phyloP scores from a whole-genome alignment of 2,329 filamentous ascomycete species.

The Aspergillus sp. region DNA sequence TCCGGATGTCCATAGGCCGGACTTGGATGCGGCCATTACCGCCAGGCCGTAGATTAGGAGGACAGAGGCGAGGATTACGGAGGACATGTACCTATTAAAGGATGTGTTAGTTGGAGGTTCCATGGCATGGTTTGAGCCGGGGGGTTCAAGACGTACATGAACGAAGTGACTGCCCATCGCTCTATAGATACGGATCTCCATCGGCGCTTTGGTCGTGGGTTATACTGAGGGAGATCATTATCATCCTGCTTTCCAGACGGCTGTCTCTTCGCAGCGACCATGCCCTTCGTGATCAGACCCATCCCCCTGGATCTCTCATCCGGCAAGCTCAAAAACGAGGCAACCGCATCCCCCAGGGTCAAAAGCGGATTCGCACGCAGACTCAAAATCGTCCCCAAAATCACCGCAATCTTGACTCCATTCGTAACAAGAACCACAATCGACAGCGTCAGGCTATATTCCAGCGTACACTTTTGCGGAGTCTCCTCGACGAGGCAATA shows the following conservation, averaged over 20 bases:
- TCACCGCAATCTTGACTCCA: conserved; percentile 19
- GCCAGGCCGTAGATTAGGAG: not conserved
- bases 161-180: conserved; percentile 2
- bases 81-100: not conserved
- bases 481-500: conserved; percentile 22
- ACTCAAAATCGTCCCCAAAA: not conserved
- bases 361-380: not conserved
- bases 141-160: not conserved
- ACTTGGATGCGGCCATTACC: not conserved
- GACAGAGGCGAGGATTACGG: conserved; percentile 5
- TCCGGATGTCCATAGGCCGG: not conserved
- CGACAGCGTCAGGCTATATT: conserved; percentile 21
- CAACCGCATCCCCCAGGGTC: conserved; percentile 16
- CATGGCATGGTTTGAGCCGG: not conserved
- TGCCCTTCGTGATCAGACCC: not conserved
- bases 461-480: conserved; percentile 23
- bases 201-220: conserved; percentile 4
- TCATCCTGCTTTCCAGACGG: not conserved
- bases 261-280: not conserved
- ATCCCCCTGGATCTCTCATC: not conserved
- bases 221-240: not conserved
- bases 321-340: conserved; percentile 10
- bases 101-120: too few relatives aligned
- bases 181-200: not conserved
- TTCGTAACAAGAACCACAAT: conserved; percentile 29